Evolutionary conservation across 1,139 yeast genomes (phyloP), one percentile per base, ranked within the genome.

Genomic region (Suhomyces panamericanus): DNA sequence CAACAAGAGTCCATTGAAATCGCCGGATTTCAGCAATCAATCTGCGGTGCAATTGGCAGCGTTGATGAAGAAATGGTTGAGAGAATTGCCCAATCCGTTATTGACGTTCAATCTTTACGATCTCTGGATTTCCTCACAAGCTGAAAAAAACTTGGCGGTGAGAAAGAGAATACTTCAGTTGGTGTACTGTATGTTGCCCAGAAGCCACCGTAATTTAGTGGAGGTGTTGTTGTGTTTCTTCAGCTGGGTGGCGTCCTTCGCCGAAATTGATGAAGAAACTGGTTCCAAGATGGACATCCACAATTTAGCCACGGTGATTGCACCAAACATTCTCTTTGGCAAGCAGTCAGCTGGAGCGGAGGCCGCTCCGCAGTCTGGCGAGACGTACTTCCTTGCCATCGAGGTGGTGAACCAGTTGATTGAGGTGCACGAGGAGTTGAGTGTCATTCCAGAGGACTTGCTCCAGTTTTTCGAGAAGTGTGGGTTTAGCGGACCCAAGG

Each of bases 221-320:
- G 99, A 95, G 61, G 96, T 91, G 5, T 69, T 95, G 42, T 73
- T 91, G 31, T 84, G 85, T 51, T 95, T 95, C 63, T 80, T 95
- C 63, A 85, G 85, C 63, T 93, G 99, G 98, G 95, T 91, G 2
- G 91, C 98, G 0, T 88, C 98, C 6, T 95, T 95, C 67, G 87
- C 98, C 1, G 93, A 88, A 55, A 80, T 87, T 49, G 95, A 86
- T 57, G 89, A 86, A 56, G 88, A 85, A 54, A 80, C 80, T 22
- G 99, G 99, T 0, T 90, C 97, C 7, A 93, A 91, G 68, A 95
- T 95, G 99, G 98, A 93, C 62, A 80, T 87, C 30, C 96, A 91
- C 61, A 95, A 95, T 62, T 74, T 95, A 50, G 96, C 99, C 1
- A 93, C 99, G 0, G 99, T 95, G 5, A 78, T 95, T 43, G 87